These are phyloP conservation scores for Fusarium subtropicale DNA, from an alignment of 2,329 filamentous ascomycete species.

Conservation along the genomic window DNA sequence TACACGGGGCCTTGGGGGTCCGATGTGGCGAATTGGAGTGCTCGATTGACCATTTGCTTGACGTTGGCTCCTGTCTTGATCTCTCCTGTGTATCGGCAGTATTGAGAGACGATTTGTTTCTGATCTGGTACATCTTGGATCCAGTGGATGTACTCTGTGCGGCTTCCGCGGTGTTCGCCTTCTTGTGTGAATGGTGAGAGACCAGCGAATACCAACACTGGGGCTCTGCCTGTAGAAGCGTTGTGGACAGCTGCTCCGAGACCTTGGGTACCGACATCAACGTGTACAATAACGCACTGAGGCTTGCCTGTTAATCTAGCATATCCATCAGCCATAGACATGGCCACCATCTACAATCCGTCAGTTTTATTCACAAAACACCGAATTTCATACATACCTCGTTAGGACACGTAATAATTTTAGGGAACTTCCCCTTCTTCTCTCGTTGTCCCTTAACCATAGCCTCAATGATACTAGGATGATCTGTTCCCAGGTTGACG, in stretches of 20 bases:
- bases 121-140: constrained; percentile 87
- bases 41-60: constrained; percentile 89
- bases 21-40: constrained; percentile 82
- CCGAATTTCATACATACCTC: constrained; percentile 63
- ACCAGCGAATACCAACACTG: constrained; percentile 82
- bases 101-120: constrained; percentile 83
- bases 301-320: constrained; percentile 77
- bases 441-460: constrained; percentile 81
- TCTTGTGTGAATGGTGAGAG: constrained; percentile 81
- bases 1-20: constrained; percentile 86
- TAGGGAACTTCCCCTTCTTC: constrained; percentile 72
- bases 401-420: constrained; percentile 82
- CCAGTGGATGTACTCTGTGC: constrained; percentile 89
- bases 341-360: constrained; percentile 76
- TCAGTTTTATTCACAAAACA: constrained; percentile 5
- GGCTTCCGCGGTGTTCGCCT: constrained; percentile 79
- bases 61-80: constrained; percentile 87
- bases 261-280: constrained; percentile 85
- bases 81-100: constrained; percentile 85
- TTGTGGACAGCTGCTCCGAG: constrained; percentile 84
- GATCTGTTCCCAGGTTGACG: constrained; percentile 76
- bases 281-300: constrained; percentile 82
- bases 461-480: constrained; percentile 83
- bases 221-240: constrained; percentile 77
- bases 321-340: constrained; percentile 87